Evolutionary conservation across 1,284 basidiomycete species (phyloP).

Genomic region (Boletus subluridellus): DNA sequence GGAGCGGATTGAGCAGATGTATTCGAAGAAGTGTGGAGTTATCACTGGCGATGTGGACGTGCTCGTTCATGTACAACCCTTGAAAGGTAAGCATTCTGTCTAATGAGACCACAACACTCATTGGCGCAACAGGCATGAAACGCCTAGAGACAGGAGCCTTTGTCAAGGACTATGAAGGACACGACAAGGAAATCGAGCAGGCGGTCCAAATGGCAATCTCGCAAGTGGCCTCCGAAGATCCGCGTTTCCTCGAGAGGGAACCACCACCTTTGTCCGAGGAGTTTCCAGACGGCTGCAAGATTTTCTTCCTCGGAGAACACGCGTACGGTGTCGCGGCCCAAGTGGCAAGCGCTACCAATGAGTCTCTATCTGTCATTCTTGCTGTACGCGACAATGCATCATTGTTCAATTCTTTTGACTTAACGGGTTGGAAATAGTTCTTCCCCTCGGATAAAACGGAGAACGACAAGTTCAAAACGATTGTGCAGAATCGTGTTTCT

Average conservation of each 20-base stretch:
- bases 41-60: slow-evolving; percentile 80
- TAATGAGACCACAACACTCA: neutral
- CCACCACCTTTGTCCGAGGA: slow-evolving; percentile 84
- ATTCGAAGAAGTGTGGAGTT: slow-evolving; percentile 89
- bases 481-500: slow-evolving; percentile 56
- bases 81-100: slow-evolving; percentile 64
- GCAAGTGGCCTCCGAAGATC: slow-evolving; percentile 82
- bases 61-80: slow-evolving; percentile 77
- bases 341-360: slow-evolving; percentile 68
- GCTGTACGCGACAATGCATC: slow-evolving; percentile 53
- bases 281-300: slow-evolving; percentile 85
- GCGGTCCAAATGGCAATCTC: slow-evolving; percentile 82
- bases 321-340: slow-evolving; percentile 95
- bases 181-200: slow-evolving; percentile 79
- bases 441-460: slow-evolving; percentile 80
- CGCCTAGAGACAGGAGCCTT: slow-evolving; percentile 86
- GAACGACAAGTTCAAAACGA: slow-evolving; percentile 69
- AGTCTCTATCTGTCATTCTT: slow-evolving; percentile 71
- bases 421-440: slow-evolving; percentile 51
- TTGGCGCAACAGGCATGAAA: slow-evolving; percentile 64
- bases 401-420: slow-evolving; percentile 6
- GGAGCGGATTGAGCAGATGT: slow-evolving; percentile 76
- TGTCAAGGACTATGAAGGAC: slow-evolving; percentile 89
- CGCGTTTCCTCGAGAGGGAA: slow-evolving; percentile 79
- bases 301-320: slow-evolving; percentile 93